Conservation (phyloP, 176 grass and related monocot genomes). For the Musa schizocarpa region DNA sequence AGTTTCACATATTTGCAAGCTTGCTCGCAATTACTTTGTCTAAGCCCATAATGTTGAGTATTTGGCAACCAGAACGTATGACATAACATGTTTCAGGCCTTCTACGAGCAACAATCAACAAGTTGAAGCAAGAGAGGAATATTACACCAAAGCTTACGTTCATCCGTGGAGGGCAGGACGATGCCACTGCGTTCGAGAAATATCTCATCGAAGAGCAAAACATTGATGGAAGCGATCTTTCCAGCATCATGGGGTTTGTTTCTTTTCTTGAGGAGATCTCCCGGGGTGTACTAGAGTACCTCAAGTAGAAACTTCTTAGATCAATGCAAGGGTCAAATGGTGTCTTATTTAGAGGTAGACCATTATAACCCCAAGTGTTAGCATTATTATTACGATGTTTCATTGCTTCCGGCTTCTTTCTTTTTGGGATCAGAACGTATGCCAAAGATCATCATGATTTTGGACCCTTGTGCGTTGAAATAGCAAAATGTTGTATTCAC, state of each 20-base stretch:
- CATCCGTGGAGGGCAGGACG: slow-evolving; percentile 59
- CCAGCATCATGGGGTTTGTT: slow-evolving; percentile 56
- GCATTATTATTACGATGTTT: no score
- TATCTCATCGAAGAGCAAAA: slow-evolving; percentile 92
- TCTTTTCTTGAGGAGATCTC: slow-evolving; percentile 63
- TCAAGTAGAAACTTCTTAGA: slow-evolving; percentile 29
- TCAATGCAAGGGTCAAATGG: no score
- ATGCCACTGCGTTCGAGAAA: slow-evolving; percentile 61
- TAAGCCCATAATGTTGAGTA: no score
- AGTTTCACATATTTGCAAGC: not conserved
- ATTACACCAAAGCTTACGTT: slow-evolving; percentile 79
- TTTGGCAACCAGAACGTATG: not conserved
- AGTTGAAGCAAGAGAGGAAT: slow-evolving; percentile 65
- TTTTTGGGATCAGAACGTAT: no score
- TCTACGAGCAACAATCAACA: slow-evolving; percentile 53
- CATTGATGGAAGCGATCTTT: slow-evolving; percentile 50
- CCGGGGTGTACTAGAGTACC: slow-evolving; percentile 47
- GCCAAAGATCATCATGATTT: no score
- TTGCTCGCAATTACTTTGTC: slow-evolving; percentile 4
- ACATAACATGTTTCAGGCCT: slow-evolving; percentile 37
- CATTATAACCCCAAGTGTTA: no score
- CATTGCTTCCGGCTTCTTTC: no score
- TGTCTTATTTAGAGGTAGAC: no score
- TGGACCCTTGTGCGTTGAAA: no score
- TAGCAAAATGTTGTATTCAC: no score